Evolutionary conservation across 2,329 filamentous ascomycete species (phyloP), one percentile per base, ranked within the genome.

Genomic region (Emmonsiellopsis sp.): DNA sequence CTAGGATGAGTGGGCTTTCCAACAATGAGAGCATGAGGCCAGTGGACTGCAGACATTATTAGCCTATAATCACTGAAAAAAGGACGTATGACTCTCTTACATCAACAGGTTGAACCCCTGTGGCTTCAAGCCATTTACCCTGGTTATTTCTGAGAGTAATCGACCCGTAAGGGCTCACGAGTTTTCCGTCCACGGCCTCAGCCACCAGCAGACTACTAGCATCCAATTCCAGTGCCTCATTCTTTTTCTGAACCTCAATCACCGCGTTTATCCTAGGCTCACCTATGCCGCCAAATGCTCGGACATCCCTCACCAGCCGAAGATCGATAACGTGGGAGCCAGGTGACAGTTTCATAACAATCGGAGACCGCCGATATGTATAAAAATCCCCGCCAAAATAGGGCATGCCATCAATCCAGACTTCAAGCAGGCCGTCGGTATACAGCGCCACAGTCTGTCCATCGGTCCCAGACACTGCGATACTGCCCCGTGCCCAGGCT

Each of bases 381-480:
- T 79, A 83, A 52, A 76, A 77, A 62, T 83, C 80, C 10, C 79
- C 80, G 6, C 80, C 80, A 60, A 81, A 82, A 60, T 77, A 76
- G 31, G 73, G 74, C 37, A 65, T 58, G 45, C 71, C 72, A 60
- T 81, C 75, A 36, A 82, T 58, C 70, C 75, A 76, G 58, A 75
- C 75, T 57, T 83, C 79, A 7, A 81, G 63, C 34, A 80, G 63
- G 31, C 72, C 64, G 54, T 77, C 72, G 1, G 71, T 74, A 57
- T 74, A 72, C 1, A 82, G 56, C 11, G 71, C 63, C 31, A 78
- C 60, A 21, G 61, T 57, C 46, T 60, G 10, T 58, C 63, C 61
- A 32, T 65, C 60, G 32, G 65, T 60, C 8, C 67, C 66, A 17
- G 57, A 50, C 5, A 79, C 63, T 5, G 32, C 9, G n/a, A 79